Conservation (phyloP, 2,329 filamentous ascomycete species). For the Elsinoe fawcettii region DNA sequence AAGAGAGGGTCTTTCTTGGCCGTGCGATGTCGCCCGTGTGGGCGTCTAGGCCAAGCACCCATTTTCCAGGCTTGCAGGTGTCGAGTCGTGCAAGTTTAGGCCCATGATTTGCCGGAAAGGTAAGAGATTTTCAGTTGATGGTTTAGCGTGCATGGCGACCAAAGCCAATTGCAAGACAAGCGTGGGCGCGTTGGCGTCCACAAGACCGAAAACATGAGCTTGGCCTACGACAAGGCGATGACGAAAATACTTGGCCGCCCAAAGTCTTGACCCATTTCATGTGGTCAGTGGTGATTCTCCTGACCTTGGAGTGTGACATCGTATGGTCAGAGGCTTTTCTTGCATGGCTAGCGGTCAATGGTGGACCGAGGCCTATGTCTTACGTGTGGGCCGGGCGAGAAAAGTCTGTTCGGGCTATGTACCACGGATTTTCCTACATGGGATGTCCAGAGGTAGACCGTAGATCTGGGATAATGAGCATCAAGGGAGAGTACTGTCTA, state of each 20-base stretch:
- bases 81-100: not conserved
- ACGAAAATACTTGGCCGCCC: not conserved
- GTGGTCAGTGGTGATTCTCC: not conserved
- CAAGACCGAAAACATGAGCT: not conserved
- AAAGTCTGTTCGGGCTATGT: not conserved
- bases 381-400: not conserved
- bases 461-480: too few species aligned
- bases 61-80: not conserved
- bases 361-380: not conserved
- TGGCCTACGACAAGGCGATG: conserved; percentile 12
- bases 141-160: not conserved
- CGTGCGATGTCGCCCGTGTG: conserved; percentile 1
- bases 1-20: conserved; percentile 8
- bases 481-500: not conserved
- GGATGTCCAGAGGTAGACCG: too few species aligned
- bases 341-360: not conserved
- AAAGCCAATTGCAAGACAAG: conserved; percentile 14
- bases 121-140: conserved; percentile 7
- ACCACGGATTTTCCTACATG: not conserved
- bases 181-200: not conserved
- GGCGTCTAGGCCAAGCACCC: not conserved
- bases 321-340: not conserved
- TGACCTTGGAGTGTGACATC: not conserved
- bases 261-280: not conserved
- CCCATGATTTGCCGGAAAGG: conserved; percentile 1